These are phyloP conservation scores for Claviceps pazoutovae DNA, from an alignment of 2,329 filamentous ascomycete species.

Conservation along the genomic window DNA sequence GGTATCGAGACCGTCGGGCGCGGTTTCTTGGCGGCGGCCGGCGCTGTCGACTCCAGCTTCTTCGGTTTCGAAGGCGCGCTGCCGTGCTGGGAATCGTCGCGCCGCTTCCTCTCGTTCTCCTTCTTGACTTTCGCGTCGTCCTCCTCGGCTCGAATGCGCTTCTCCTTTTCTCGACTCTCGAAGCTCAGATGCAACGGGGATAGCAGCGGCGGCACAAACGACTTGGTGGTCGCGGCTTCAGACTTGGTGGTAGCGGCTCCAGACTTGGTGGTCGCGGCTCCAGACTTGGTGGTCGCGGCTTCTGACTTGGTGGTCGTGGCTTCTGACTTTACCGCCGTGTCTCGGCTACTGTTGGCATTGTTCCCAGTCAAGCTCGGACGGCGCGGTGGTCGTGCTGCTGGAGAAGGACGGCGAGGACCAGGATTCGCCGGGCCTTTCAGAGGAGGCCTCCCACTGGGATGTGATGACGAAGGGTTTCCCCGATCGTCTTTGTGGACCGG, in stretches of 20 bases:
- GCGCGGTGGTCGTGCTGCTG: constrained; percentile 24
- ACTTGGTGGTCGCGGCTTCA: constrained; percentile 16
- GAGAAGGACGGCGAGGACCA: constrained; percentile 17
- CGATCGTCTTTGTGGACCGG: constrained; percentile 15
- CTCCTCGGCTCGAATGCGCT: constrained; percentile 13
- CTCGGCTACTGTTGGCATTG: constrained; percentile 23
- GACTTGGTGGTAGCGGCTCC: too few species aligned
- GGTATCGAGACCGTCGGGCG: constrained; percentile 28
- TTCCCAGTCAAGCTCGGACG: constrained; percentile 19
- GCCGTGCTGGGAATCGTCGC: constrained; percentile 16
- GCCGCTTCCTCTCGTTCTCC: constrained; percentile 18
- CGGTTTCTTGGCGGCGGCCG: constrained; percentile 22
- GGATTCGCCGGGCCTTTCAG: constrained; percentile 17
- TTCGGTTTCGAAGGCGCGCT: constrained; percentile 18
- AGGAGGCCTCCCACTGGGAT: constrained; percentile 23
- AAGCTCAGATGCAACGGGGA: constrained; percentile 37
- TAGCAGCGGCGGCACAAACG: constrained; percentile 35
- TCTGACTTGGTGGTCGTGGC: constrained; percentile 18
- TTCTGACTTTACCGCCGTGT: constrained; percentile 25
- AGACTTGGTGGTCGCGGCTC: too few species aligned
- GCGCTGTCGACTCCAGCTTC: constrained; percentile 12
- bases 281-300: too few species aligned
- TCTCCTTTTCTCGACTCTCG: constrained; percentile 22
- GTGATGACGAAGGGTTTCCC: constrained; percentile 11
- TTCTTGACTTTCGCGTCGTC: constrained; percentile 13